Percentiles rank a stretch among this genome's conserved stretches.
These are phyloP conservation scores for Schizophyllum amplum DNA, from an alignment of 1,284 basidiomycete species.

Conservation along the genomic window DNA sequence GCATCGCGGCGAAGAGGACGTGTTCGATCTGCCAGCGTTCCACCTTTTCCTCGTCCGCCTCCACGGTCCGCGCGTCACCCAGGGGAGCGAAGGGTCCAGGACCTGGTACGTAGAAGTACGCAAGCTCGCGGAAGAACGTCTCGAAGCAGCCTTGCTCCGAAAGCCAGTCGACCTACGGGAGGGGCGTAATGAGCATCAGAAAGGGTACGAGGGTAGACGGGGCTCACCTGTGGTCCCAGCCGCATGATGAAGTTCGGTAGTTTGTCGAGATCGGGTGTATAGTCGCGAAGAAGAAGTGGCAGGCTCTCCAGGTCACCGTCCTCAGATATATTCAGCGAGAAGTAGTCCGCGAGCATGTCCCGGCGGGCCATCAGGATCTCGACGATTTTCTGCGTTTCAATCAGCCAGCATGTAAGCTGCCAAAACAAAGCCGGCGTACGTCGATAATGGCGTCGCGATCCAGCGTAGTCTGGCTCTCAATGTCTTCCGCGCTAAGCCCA, in stretches of 20 bases:
- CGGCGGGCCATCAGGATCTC: constrained; percentile 49
- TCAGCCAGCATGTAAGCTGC: background rate
- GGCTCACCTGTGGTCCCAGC: constrained; percentile 70
- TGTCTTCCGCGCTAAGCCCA: constrained; percentile 73
- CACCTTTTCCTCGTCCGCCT: constrained; percentile 35
- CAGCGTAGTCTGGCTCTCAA: constrained; percentile 38
- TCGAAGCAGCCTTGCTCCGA: constrained; percentile 83
- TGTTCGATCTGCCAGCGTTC: constrained; percentile 84
- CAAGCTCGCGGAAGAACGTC: constrained; percentile 81
- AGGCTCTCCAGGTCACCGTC: constrained; percentile 65
- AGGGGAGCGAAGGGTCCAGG: constrained; percentile 22
- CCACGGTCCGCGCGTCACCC: constrained; percentile 7
- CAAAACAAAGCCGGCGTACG: constrained; percentile 33
- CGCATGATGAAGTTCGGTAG: constrained; percentile 82
- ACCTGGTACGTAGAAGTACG: constrained; percentile 81
- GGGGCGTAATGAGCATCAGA: constrained; percentile 10
- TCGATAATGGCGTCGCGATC: constrained; percentile 59
- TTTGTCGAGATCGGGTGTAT: constrained; percentile 80
- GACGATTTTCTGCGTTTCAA: constrained; percentile 45
- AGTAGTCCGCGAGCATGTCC: constrained; percentile 93
- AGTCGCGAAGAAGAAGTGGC: constrained; percentile 78
- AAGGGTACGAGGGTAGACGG: background rate
- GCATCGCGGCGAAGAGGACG: constrained; percentile 76
- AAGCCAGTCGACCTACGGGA: constrained; percentile 76
- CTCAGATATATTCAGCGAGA: constrained; percentile 64